Conservation (phyloP, 176 grass and related monocot genomes). For the Eragrostis curvula region DNA sequence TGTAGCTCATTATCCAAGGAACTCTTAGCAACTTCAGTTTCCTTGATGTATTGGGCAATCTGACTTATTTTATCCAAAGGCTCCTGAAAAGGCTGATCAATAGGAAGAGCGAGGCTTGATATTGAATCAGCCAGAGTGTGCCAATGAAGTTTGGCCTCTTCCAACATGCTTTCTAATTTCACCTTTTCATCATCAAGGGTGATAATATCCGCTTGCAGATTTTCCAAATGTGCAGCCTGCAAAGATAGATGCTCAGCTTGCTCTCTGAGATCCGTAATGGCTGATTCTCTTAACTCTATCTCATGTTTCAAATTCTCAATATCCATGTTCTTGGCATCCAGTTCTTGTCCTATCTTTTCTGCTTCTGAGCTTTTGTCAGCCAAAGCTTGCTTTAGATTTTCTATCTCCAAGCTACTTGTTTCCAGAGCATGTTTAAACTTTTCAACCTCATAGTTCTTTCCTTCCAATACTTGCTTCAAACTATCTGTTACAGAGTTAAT, state of each 20-base stretch:
- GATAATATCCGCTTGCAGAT: conserved; percentile 61
- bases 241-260: conserved; percentile 61
- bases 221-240: conserved; percentile 52
- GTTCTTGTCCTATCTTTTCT: conserved; percentile 44
- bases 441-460: not conserved
- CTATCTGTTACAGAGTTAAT: conserved; percentile 52
- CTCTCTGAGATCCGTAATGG: conserved; percentile 57
- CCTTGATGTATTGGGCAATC: conserved; percentile 61
- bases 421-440: conserved; percentile 51
- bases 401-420: conserved; percentile 54
- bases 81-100: conserved; percentile 54
- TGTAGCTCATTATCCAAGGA: conserved; percentile 60
- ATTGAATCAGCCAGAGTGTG: conserved; percentile 59
- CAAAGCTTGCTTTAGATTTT: conserved; percentile 52
- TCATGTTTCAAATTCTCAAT: conserved; percentile 58
- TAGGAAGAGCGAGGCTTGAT: conserved; percentile 62
- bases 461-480: conserved; percentile 24
- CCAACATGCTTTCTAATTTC: conserved; percentile 59
- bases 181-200: conserved; percentile 59
- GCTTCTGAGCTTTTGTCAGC: conserved; percentile 33
- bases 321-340: conserved; percentile 34
- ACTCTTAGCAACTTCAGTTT: conserved; percentile 68
- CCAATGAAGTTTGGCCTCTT: conserved; percentile 57
- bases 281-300: conserved; percentile 62
- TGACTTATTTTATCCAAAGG: conserved; percentile 65